Evolutionary conservation across 208 protist genomes (phyloP).

Genomic region (Trichomonas gallinae): DNA sequence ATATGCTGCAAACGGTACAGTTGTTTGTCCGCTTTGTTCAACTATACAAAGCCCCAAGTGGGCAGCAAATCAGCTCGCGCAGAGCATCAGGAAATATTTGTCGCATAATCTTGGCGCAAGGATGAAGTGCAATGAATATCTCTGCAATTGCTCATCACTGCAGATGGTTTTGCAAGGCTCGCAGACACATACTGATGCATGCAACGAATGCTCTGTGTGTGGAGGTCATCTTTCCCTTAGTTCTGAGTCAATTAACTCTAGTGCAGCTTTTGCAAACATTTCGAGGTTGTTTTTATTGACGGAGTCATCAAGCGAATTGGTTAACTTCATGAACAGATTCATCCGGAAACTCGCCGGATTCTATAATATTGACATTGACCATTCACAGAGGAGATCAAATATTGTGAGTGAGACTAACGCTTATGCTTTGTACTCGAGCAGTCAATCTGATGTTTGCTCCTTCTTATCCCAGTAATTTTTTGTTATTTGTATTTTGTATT

Average conservation of each 20-base stretch:
- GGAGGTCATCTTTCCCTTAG: neutral
- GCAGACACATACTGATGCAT: neutral
- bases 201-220: neutral
- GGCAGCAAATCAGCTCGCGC: neutral
- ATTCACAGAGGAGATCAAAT: neutral
- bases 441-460: neutral
- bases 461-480: neutral
- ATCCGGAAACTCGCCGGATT: neutral
- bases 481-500: neutral
- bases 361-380: neutral
- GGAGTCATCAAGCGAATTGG: neutral
- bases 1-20: neutral
- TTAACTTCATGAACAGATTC: neutral
- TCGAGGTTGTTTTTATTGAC: neutral
- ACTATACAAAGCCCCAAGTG: neutral
- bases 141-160: neutral
- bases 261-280: neutral
- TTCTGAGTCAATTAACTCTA: neutral
- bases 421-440: neutral
- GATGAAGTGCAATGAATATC: neutral
- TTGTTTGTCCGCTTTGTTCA: neutral
- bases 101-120: neutral
- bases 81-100: neutral
- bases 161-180: neutral
- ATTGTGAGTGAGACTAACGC: neutral